A percentile compares a stretch with the other conserved stretches of the same genome.
Conservation (phyloP, 2,329 filamentous ascomycete species). For the Xenoacremonium recifei region DNA sequence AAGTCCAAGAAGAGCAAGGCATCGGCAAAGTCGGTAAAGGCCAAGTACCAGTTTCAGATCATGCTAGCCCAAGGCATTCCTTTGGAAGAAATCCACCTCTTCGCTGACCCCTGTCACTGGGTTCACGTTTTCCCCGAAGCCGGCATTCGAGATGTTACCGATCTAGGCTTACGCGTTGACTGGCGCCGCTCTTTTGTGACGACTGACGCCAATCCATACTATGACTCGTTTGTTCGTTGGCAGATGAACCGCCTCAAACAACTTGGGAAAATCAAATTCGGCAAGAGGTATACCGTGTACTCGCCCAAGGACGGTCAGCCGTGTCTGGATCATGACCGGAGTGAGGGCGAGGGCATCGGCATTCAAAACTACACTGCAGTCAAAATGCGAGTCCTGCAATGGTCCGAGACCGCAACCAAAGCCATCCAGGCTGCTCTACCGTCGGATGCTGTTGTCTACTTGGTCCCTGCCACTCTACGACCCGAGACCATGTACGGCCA, state of each 20-base stretch:
- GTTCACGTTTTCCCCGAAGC: conserved; percentile 75
- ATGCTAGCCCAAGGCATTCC: conserved; percentile 91
- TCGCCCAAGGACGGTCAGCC: conserved; percentile 45
- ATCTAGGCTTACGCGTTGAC: conserved; percentile 84
- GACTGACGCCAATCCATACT: conserved; percentile 95
- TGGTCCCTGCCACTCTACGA: conserved; percentile 87
- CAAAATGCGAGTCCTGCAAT: conserved; percentile 88
- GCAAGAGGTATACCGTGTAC: conserved; percentile 91
- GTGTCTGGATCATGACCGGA: conserved; percentile 48
- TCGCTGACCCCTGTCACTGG: conserved; percentile 90
- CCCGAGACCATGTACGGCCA: conserved; percentile 99
- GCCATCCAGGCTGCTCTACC: conserved; percentile 76
- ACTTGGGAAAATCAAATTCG: conserved; percentile 89
- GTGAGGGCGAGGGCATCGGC: conserved; percentile 50
- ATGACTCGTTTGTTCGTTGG: conserved; percentile 93
- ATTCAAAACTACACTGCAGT: conserved; percentile 91
- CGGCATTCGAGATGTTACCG: conserved; percentile 70
- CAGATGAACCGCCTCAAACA: conserved; percentile 93
- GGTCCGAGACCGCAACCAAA: conserved; percentile 73
- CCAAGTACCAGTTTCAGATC: conserved; percentile 95
- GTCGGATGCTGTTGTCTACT: conserved; percentile 75
- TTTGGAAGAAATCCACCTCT: conserved; percentile 84
- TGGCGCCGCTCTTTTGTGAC: conserved; percentile 93
- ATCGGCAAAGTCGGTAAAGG: conserved; percentile 82
- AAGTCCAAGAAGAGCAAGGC: conserved; percentile 90